Evolutionary conservation across 2,329 filamentous ascomycete species (phyloP).

Genomic region (Raffaelea deltoideospora): DNA sequence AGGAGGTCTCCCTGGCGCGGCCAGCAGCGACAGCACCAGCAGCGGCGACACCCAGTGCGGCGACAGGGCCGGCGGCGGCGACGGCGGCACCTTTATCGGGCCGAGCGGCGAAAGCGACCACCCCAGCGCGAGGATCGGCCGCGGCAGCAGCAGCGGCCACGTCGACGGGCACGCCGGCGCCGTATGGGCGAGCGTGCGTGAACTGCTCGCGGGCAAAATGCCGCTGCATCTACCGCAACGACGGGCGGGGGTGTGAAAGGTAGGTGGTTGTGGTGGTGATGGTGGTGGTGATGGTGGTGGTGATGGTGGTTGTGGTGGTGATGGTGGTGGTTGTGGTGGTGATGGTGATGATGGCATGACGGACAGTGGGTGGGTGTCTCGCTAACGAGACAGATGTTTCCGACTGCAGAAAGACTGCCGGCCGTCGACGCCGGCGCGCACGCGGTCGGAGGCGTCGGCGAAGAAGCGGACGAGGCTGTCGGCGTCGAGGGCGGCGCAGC

Average conservation of each 20-base stretch:
- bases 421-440: conserved; percentile 24
- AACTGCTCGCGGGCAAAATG: conserved; percentile 33
- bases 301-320: not conserved
- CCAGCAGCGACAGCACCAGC: too few relatives aligned
- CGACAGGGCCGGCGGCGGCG: too few relatives aligned
- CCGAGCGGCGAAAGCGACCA: too few relatives aligned
- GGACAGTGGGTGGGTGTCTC: not conserved
- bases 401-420: conserved; percentile 32
- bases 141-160: too few relatives aligned
- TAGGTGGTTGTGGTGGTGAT: conserved; percentile 1
- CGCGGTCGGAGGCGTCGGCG: conserved; percentile 17
- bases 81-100: too few relatives aligned
- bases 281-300: too few relatives aligned
- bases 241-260: conserved; percentile 19
- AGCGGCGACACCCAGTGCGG: too few relatives aligned
- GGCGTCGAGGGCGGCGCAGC: conserved; percentile 22
- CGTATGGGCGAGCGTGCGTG: conserved; percentile 28
- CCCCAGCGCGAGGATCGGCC: too few relatives aligned
- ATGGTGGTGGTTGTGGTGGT: not conserved
- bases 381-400: conserved; percentile 17
- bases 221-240: conserved; percentile 25
- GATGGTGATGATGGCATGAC: too few relatives aligned
- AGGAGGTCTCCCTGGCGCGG: too few relatives aligned
- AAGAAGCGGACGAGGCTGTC: conserved; percentile 16
- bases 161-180: conserved; percentile 19